Conservation (phyloP, 2,329 filamentous ascomycete species). For the Pseudogymnoascus pannorum region DNA sequence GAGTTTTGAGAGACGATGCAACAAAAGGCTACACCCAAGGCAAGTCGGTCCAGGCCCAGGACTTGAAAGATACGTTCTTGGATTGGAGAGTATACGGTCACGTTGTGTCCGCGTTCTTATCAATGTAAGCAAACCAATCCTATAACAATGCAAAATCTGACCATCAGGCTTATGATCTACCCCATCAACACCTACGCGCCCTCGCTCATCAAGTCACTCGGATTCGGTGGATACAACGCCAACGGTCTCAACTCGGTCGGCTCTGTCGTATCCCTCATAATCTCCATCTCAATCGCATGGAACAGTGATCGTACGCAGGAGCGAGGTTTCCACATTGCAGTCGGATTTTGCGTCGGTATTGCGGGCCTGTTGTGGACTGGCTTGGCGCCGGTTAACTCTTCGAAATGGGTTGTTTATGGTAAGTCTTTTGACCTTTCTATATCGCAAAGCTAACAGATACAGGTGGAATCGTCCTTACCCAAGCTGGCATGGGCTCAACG, state of each 20-base stretch:
- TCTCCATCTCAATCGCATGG: constrained; percentile 7
- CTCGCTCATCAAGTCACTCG: neutral
- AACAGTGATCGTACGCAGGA: constrained; percentile 10
- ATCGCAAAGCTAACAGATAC: neutral
- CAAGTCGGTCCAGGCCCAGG: neutral
- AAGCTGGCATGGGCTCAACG: constrained; percentile 10
- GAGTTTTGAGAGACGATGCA: neutral
- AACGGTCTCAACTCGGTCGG: constrained; percentile 5
- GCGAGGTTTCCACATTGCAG: constrained; percentile 9
- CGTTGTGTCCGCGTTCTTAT: constrained; percentile 8
- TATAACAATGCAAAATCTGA: neutral
- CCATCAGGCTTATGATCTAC: constrained; percentile 7
- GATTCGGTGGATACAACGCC: neutral
- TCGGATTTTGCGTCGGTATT: constrained; percentile 7
- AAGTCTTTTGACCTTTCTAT: neutral
- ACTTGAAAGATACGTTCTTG: constrained; percentile 6
- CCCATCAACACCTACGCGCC: constrained; percentile 13
- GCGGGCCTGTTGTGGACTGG: constrained; percentile 9
- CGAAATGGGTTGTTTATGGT: constrained; percentile 11
- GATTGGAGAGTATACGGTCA: constrained; percentile 1
- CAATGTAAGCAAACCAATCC: neutral
- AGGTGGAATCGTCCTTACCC: constrained; percentile 10
- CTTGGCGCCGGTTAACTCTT: neutral
- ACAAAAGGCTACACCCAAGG: neutral
- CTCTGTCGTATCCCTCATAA: constrained; percentile 11